Evolutionary conservation across 352 stramenopile species (phyloP), one percentile per base, ranked within the genome.

Genomic region (Globisporangium canariense): DNA sequence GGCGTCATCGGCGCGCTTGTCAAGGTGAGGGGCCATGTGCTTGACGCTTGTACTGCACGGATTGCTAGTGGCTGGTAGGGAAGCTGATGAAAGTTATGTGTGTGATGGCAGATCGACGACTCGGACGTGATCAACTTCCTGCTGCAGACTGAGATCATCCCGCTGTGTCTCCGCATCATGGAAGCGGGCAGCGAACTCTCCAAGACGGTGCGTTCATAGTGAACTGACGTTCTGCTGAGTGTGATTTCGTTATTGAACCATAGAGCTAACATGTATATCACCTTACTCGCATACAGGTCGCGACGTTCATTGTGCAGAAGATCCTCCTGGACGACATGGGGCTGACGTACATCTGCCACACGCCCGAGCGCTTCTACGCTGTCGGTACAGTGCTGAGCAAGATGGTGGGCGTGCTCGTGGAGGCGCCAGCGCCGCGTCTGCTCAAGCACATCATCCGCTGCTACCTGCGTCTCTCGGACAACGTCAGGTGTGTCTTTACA

Each of bases 251-350:
- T 36, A 53, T 22, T 34, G 22, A 16, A 3, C 16, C 16, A 18
- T n/a, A 18, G 14, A 49, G 16, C 43, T 49, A 49, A 22, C 16
- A 20, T 16, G 18, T 3, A 46, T n/a, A 18, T n/a, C 40, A 46
- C 40, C 18, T 8, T 3, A n/a, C n/a, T 20, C n/a, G 18, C 20
- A n/a, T 30, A 10, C 58, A 82, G 73, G 90, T 99, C n/a, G 97
- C 97, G 9, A 99, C 97, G 2, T 99, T 99, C 72, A 99, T 99
- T 60, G 96, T 99, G 45, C 97, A 99, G 77, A 99, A 99, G 76
- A 99, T 99, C 65, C 75, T 99, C 47, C 73, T 99, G 51, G 97
- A 99, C 75, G 96, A 99, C 60, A 97, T 98, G 75, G 97, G 97
- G 16, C 85, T 99, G 30, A 97, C 96, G 25, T 99, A 99, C 79